A percentile compares a stretch with the other conserved stretches of the same genome.
Conservation (phyloP, 805 yeast genomes). For the Candida nitratophila region DNA sequence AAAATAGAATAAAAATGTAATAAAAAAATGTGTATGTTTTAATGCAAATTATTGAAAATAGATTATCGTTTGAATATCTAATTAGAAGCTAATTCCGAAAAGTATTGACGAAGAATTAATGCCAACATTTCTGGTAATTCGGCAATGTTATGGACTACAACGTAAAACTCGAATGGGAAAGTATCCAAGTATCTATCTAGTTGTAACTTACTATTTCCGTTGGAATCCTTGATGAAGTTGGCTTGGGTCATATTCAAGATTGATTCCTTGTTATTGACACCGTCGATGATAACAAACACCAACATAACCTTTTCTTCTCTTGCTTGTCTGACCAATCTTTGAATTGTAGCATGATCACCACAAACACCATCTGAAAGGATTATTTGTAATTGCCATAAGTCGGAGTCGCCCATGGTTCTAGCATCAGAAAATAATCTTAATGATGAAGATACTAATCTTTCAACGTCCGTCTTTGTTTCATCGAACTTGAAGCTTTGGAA, state of each 20-base stretch:
- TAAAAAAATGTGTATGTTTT: too few relatives aligned
- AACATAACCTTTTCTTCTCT: conserved; percentile 90
- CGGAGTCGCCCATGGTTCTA: conserved; percentile 38
- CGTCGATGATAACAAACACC: conserved; percentile 91
- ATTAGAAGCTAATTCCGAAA: conserved; percentile 54
- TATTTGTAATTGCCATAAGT: conserved; percentile 90
- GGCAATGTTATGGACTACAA: conserved; percentile 80
- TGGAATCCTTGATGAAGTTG: conserved; percentile 60
- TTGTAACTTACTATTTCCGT: conserved; percentile 65
- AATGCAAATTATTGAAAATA: background rate
- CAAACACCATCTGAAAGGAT: conserved; percentile 95
- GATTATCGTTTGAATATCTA: too few relatives aligned
- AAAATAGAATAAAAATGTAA: background rate
- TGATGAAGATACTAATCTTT: conserved; percentile 63
- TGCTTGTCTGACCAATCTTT: conserved; percentile 82
- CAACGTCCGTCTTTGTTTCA: conserved; percentile 81
- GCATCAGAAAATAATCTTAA: conserved; percentile 62
- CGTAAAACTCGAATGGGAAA: conserved; percentile 96
- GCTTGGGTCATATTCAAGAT: conserved; percentile 95
- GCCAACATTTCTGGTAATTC: conserved; percentile 92
- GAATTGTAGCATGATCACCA: conserved; percentile 83
- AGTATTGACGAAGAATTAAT: conserved; percentile 84
- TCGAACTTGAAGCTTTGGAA: conserved; percentile 88
- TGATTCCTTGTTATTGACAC: conserved; percentile 75
- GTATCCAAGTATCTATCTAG: conserved; percentile 83